phyloP scores from a whole-genome alignment of 768 basidiomycete species.

The Lanmaoa pseudosensibilis region DNA sequence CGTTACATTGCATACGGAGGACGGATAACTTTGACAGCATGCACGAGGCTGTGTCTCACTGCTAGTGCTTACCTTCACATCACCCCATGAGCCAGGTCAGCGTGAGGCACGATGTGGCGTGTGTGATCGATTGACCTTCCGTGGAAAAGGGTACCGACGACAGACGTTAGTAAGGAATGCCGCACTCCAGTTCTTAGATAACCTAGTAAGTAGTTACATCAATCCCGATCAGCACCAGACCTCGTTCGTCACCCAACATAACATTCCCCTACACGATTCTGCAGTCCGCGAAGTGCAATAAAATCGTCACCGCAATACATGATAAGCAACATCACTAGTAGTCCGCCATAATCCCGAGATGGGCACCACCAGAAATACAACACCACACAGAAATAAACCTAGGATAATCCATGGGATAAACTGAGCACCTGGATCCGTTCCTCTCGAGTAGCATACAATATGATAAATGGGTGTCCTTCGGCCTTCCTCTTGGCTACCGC shows the following conservation, averaged over 20 bases:
- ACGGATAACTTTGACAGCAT: too few species aligned
- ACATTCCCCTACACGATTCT: not conserved
- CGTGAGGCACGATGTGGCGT: too few species aligned
- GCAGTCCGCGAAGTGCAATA: not conserved
- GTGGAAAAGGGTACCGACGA: not conserved
- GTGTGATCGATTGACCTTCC: not conserved
- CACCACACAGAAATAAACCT: not conserved
- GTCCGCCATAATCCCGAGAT: not conserved
- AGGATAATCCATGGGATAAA: constrained; percentile 26
- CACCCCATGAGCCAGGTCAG: not conserved
- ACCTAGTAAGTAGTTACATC: not conserved
- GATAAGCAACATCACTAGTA: not conserved
- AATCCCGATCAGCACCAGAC: not conserved
- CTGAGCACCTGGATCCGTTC: constrained; percentile 65
- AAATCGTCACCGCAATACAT: not conserved
- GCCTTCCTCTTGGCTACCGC: constrained; percentile 58
- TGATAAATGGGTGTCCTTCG: constrained; percentile 61
- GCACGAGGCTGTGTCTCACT: not conserved
- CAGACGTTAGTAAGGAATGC: not conserved
- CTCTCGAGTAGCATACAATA: constrained; percentile 68
- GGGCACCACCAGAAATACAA: not conserved
- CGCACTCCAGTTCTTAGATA: not conserved
- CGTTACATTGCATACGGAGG: not conserved
- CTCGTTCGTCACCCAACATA: not conserved
- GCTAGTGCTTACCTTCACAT: not conserved